Base-by-base conservation (phyloP, 2,329 filamentous ascomycete species). In the Aulographum hederae region DNA sequence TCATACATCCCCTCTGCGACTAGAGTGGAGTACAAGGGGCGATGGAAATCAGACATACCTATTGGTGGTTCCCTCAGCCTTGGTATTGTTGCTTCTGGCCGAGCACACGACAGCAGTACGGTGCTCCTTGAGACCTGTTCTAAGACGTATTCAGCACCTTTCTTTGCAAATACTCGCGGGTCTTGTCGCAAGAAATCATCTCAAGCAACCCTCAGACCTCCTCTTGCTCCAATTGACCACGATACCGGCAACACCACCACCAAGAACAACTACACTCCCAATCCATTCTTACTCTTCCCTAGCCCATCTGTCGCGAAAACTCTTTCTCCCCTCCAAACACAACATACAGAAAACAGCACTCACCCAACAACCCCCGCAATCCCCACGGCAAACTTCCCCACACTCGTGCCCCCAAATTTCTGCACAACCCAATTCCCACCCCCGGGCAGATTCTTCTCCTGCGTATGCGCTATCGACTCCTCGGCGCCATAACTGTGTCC, bases 51-150 rank as follows among this genome's bases (percentile, higher is more conserved):
- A 10, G 6, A 28, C 27, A 42, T 34, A 40, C 25, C 25, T 28
- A 27, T 17, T 38, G 10, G 89, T 98, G 37, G 89, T 98, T 38
- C 89, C 89, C 44, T 91, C 82, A 33, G 75, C 71, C 60, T 98
- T 98, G 51, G 86, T 92, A 39, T 82, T 85, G 37, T 80, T 89
- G 57, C 84, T 94, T 51, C 89, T 68, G 26, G 89, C 89, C 38
- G 89, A 98, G 58, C 89, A 98, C 35, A 98, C 86, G 35, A 98
- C 77, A 34, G 84, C 85, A 40, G 94, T 73, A 52, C 75, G 75
- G 48, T 82, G 74, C 35, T 70, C 60, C 33, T 61, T 60, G 34
- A 91, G 48, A 37, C 56, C 53, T 39, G 53, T 50, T 44, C 59
- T 63, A 43, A n/a, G 16, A 46, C 44, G 11, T 47, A 26, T n/a